Percentiles rank a stretch among this genome's conserved stretches.
Evolutionary conservation across 441 rosid genomes (phyloP).

Genomic region (Aquilaria agallochum): DNA sequence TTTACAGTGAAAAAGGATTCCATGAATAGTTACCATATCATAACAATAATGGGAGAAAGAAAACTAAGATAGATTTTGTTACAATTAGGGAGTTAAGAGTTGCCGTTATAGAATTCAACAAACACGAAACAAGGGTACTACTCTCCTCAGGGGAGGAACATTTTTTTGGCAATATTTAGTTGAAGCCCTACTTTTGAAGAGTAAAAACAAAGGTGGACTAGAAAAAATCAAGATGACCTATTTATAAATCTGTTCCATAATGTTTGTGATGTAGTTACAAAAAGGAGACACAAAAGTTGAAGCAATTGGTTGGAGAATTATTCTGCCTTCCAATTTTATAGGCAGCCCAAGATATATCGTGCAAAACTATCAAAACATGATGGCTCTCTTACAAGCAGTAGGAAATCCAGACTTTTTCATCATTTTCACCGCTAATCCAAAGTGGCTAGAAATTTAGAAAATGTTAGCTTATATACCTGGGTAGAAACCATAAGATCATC

Average conservation of each 20-base stretch:
- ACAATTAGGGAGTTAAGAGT: neutral
- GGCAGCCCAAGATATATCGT: neutral
- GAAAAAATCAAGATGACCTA: neutral
- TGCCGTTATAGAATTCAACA: neutral
- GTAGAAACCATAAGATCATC: too few species aligned
- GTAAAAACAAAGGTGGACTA: neutral
- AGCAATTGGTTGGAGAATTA: too few species aligned
- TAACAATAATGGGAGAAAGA: neutral
- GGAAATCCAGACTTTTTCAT: too few species aligned
- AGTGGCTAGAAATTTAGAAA: too few species aligned
- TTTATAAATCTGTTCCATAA: neutral
- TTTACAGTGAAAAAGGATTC: neutral
- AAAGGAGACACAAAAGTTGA: neutral
- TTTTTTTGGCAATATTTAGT: neutral
- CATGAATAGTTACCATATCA: too few species aligned
- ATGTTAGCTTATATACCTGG: too few species aligned
- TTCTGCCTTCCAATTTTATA: too few species aligned
- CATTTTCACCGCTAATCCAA: too few species aligned
- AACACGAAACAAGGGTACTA: too few species aligned
- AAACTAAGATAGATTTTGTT: neutral
- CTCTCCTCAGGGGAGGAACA: neutral
- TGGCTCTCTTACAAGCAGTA: too few species aligned
- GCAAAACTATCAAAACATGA: neutral
- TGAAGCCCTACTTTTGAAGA: neutral
- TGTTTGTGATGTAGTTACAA: neutral